Evolutionary conservation across 2,329 filamentous ascomycete species (phyloP), one percentile per base, ranked within the genome.

Genomic region (Arthroderma sp.): DNA sequence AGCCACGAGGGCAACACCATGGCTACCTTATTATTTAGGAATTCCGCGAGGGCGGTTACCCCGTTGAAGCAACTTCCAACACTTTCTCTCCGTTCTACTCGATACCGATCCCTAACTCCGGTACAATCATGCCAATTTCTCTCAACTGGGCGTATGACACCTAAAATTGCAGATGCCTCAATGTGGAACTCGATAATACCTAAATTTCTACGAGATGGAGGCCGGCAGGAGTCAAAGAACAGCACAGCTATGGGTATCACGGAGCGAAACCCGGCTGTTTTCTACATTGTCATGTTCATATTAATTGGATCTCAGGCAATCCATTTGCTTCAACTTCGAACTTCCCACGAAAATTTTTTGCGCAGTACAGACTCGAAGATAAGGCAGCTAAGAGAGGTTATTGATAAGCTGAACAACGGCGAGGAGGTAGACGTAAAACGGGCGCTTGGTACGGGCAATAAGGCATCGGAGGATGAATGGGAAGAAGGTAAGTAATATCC

Each of bases 251-350:
- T 63, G 2, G 54, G 62, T 35, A 65, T 70, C 23, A 80, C 78
- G 62, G 74, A 79, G 15, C 85, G 81, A 66, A 91, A 91, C 64
- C 87, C 88, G 2, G 86, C 86, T 19, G 90, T 85, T 0, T 91
- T 89, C 66, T 93, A 85, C 70, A 88, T 91, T 63, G 76, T 84
- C 65, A 88, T 91, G 61, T 90, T 90, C 66, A 76, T 90, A 41
- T 79, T 97, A 61, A 91, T 97, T 62, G 94, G 94, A 2, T 95
- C 89, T 61, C 95, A 96, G 78, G 88, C 91, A 13, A 96, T 98
- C 65, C 88, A 96, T 66, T 87, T 93, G 79, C 85, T 98, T 66
- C 79, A 84, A 37, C 70, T 97, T 65, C 86, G 85, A 65, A 87
- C 87, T 64, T 85, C 91, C 54, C 86, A 84, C 66, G 77, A 79